A percentile compares a stretch with the other conserved stretches of the same genome.
Conservation (phyloP, 768 basidiomycete species). For the Rubroboletus satanas region DNA sequence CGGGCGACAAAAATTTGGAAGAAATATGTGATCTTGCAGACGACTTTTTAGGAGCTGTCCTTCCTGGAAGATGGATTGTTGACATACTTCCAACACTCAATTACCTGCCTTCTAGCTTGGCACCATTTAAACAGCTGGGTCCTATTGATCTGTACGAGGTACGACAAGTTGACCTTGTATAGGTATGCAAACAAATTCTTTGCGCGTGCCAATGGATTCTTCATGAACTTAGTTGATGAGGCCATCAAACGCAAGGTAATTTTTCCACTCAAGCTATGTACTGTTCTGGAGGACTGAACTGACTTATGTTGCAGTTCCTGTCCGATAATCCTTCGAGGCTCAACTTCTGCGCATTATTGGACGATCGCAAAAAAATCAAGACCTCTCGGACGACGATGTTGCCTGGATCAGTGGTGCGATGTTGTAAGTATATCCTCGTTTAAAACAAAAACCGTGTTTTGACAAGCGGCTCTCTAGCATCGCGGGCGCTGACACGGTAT, state of each 20-base stretch:
- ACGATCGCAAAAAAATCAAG: background rate
- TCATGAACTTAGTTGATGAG: background rate
- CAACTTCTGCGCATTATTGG: conserved; percentile 5
- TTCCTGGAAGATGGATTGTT: conserved; percentile 5
- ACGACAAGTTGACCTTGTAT: background rate
- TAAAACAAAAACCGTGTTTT: background rate
- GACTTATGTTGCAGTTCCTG: background rate
- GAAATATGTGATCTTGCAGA: conserved; percentile 3
- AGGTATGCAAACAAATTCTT: conserved; percentile 8
- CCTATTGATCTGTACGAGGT: background rate
- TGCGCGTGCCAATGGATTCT: conserved; percentile 3
- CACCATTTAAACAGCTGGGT: conserved; percentile 9
- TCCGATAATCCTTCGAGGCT: conserved; percentile 1
- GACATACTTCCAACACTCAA: conserved; percentile 7
- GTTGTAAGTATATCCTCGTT: background rate
- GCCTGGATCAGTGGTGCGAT: conserved; percentile 10
- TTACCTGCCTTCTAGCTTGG: conserved; percentile 1
- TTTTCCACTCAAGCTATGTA: background rate
- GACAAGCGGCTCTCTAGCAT: background rate
- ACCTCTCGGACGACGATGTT: conserved; percentile 7
- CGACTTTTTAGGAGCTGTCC: background rate
- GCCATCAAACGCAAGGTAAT: conserved; percentile 7
- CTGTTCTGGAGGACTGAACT: background rate
- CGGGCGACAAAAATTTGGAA: conserved; percentile 3
- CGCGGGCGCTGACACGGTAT: conserved; percentile 6